Evolutionary conservation across 1,284 basidiomycete species (phyloP).

Genomic region (Coriolopsis trogii): DNA sequence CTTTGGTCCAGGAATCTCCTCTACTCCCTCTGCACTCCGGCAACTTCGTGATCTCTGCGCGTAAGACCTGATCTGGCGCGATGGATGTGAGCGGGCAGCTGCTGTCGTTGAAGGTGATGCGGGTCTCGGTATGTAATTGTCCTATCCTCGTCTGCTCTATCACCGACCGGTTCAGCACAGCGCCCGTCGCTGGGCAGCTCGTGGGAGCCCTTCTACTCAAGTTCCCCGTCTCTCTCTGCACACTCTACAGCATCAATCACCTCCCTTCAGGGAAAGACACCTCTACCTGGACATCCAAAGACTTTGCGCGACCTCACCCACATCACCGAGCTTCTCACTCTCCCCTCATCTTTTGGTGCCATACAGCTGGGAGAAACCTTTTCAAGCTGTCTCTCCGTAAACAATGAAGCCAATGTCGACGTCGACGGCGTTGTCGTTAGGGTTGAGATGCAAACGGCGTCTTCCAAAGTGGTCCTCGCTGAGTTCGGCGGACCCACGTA

Average conservation of each 20-base stretch:
- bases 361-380: slow-evolving; percentile 85
- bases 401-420: slow-evolving; percentile 69
- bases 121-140: slow-evolving; percentile 74
- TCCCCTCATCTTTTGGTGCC: slow-evolving; percentile 77
- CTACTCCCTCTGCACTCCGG: too few species aligned
- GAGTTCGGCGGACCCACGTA: slow-evolving; percentile 61
- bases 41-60: too few species aligned
- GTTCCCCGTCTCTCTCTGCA: slow-evolving; percentile 75
- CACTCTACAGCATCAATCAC: slow-evolving; percentile 76
- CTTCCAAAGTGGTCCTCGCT: slow-evolving; percentile 60
- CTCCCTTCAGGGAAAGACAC: slow-evolving; percentile 73
- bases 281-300: slow-evolving; percentile 74
- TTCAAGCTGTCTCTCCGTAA: slow-evolving; percentile 75
- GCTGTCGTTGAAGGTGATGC: slow-evolving; percentile 79
- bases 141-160: slow-evolving; percentile 8
- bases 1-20: too few species aligned
- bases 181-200: slow-evolving; percentile 72
- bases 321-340: slow-evolving; percentile 69
- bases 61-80: neutral
- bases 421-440: slow-evolving; percentile 61
- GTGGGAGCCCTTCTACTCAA: slow-evolving; percentile 86
- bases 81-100: slow-evolving; percentile 64
- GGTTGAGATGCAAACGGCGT: slow-evolving; percentile 80
- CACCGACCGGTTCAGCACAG: too few species aligned
- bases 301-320: slow-evolving; percentile 78